phyloP scores from a whole-genome alignment of 495 filamentous ascomycete species.

The Penicillium cosmopolitanum region DNA sequence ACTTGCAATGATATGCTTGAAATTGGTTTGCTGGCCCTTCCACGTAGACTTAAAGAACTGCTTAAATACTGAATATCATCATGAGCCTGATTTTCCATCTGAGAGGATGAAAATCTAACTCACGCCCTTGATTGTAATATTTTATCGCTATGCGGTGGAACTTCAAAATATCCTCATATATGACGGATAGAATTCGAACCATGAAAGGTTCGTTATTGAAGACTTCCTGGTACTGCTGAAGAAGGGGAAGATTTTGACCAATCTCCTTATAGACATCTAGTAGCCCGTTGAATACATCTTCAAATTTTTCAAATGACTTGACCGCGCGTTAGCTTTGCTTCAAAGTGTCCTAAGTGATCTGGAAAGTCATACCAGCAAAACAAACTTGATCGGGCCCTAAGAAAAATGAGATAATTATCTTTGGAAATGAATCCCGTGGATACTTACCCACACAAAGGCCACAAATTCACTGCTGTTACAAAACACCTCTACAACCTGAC shows the following conservation, averaged over 20 bases:
- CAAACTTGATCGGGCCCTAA: neutral
- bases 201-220: neutral
- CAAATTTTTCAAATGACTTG: neutral
- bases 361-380: neutral
- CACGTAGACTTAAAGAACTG: constrained; percentile 5
- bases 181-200: neutral
- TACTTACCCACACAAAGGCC: constrained; percentile 7
- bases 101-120: neutral
- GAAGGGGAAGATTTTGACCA: neutral
- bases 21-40: neutral
- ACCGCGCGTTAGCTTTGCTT: too few species aligned
- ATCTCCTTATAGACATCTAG: neutral
- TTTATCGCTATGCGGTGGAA: constrained; percentile 8
- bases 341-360: too few species aligned
- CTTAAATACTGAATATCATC: neutral
- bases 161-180: constrained; percentile 7
- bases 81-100: neutral
- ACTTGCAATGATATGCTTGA: neutral
- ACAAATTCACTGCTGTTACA: constrained; percentile 12
- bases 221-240: neutral
- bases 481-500: constrained; percentile 7
- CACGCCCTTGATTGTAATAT: constrained; percentile 5
- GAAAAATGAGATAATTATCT: neutral
- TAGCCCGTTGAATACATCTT: neutral
- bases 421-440: neutral